These are phyloP conservation scores for Coemansia sp. DNA, from an alignment of 371 early-diverging fungal genomes.

Conservation along the genomic window DNA sequence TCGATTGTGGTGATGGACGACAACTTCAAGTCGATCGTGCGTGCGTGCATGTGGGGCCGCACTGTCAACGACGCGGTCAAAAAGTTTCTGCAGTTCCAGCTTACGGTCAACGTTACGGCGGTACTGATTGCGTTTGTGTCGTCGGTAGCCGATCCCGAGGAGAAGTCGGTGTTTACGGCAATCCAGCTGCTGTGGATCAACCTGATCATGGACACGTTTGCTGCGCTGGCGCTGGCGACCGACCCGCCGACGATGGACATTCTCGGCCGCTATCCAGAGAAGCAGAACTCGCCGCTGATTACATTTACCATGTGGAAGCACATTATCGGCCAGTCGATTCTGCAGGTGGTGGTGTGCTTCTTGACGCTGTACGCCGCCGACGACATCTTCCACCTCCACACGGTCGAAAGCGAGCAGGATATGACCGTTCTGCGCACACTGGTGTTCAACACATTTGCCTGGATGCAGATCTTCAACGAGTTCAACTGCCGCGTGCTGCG, in stretches of 20 bases:
- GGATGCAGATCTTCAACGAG: slow-evolving; percentile 93
- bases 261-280: slow-evolving; percentile 78
- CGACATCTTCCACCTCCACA: slow-evolving; percentile 60
- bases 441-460: slow-evolving; percentile 96
- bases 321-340: slow-evolving; percentile 86
- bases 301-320: slow-evolving; percentile 87
- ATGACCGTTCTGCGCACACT: slow-evolving; percentile 68
- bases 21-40: slow-evolving; percentile 90
- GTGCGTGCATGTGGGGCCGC: slow-evolving; percentile 94
- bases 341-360: slow-evolving; percentile 74
- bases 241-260: slow-evolving; percentile 74
- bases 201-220: slow-evolving; percentile 88
- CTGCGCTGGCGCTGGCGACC: slow-evolving; percentile 87
- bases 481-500: slow-evolving; percentile 80
- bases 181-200: slow-evolving; percentile 91
- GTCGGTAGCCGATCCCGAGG: slow-evolving; percentile 58
- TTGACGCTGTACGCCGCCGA: slow-evolving; percentile 62
- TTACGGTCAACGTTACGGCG: slow-evolving; percentile 93
- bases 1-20: slow-evolving; percentile 95
- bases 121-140: slow-evolving; percentile 72
- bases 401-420: slow-evolving; percentile 51
- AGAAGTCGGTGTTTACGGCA: slow-evolving; percentile 75
- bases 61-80: slow-evolving; percentile 92
- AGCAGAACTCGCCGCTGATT: slow-evolving; percentile 76
- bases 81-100: slow-evolving; percentile 96